These are phyloP conservation scores for Botrytis squamosa DNA, from an alignment of 2,329 filamentous ascomycete genomes.

Conservation along the genomic window DNA sequence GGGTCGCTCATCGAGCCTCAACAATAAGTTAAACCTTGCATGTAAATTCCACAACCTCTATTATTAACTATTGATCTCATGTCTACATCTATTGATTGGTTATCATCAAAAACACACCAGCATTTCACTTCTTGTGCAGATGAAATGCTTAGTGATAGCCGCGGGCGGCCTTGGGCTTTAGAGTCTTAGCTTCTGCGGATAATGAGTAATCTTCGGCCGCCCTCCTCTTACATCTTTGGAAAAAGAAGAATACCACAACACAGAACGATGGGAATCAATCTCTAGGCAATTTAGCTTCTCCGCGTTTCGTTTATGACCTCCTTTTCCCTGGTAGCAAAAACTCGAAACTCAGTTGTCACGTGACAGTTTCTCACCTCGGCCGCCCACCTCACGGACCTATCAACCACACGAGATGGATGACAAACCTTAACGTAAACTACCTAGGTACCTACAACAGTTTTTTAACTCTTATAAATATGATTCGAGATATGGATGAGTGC, in stretches of 20 bases:
- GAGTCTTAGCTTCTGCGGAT: not conserved
- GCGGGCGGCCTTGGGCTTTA: not conserved
- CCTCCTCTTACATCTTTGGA: not conserved
- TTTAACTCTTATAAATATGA: not conserved
- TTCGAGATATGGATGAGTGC: not conserved
- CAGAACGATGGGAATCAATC: not conserved
- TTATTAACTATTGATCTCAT: not conserved
- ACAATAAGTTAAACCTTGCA: not conserved
- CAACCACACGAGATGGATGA: not conserved
- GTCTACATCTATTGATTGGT: not conserved
- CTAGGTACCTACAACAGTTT: not conserved
- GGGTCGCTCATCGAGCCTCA: not conserved
- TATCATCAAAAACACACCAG: not conserved
- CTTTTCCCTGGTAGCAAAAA: not conserved
- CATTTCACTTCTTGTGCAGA: not conserved
- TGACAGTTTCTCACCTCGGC: not conserved
- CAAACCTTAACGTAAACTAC: not conserved
- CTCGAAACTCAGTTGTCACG: not conserved
- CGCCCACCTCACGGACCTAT: constrained; percentile 2
- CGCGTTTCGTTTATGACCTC: not conserved
- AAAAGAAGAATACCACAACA: not conserved
- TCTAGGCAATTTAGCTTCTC: not conserved
- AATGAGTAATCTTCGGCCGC: not conserved
- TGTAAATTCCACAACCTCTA: not conserved
- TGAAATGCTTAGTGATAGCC: not conserved